Base-by-base conservation (phyloP, 371 early-diverging fungal species). In the Syncephalastrum racemosum region DNA sequence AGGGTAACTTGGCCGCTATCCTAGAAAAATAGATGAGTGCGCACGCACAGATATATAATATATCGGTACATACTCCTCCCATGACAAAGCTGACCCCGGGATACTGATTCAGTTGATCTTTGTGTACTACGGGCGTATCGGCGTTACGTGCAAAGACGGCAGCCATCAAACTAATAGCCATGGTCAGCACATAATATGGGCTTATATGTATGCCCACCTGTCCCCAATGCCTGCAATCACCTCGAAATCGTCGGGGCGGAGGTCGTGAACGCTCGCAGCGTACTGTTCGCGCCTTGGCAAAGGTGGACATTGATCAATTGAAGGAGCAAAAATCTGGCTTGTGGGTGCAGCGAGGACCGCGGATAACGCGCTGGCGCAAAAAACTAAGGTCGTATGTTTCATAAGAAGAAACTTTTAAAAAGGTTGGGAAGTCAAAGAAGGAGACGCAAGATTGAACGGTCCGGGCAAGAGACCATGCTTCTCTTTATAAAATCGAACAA, bases 71-170 rank as follows among this genome's bases (percentile, higher is more conserved):
- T 69, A 75, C 75, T 4, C 71, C 75, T 18, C 75, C 75, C 41
- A 56, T 65, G 2, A 50, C 18, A 39, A 62, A 69, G 31, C 72
- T 67, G 13, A 57, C 36, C 2, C 75, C 75, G 22, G 72, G 59
- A 43, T 67, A 67, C 56, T 75, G 64, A 25, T 51, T 61, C 27
- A 75, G 61, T 14, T 62, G 51, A 2, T 55, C 43, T 12, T 20
- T 16, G 1, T 53, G 27, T 4, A 67, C 19, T 50, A 60, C 67
- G 12, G 54, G 16, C 0, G 63, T 59, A 31, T 67, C 23, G 10
- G 63, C 50, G 46, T 75, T 75, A 14, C 46, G 57, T 2, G 60
- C 67, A 3, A 64, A 53, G 13, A 75, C 51, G 22, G 68, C 75
- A 2, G 72, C 64, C 5, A 70, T 52, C 18, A 75, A 51, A 50